A percentile compares a stretch with the other conserved stretches of the same genome.
Conservation (phyloP, 2,329 filamentous ascomycete genomes). For the Pseudogymnoascus sp. region DNA sequence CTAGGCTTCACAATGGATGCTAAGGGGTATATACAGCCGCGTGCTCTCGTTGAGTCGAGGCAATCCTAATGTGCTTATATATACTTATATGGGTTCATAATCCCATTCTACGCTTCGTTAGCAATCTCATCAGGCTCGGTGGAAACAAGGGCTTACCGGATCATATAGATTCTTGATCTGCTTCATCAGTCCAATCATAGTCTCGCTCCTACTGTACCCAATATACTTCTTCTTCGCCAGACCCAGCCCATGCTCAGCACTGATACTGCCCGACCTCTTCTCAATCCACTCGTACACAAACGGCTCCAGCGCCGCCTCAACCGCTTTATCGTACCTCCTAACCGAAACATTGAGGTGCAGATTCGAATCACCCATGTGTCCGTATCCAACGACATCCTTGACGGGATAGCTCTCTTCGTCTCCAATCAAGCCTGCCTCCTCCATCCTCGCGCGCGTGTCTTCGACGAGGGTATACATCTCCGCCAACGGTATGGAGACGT, state of each 20-base stretch:
- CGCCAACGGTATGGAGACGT: constrained; percentile 82
- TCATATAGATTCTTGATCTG: constrained; percentile 92
- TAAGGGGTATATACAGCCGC: not conserved
- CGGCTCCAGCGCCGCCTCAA: constrained; percentile 83
- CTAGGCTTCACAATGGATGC: not conserved
- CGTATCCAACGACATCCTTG: constrained; percentile 87
- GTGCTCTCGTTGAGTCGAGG: not conserved
- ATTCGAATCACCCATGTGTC: constrained; percentile 97
- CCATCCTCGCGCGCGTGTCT: constrained; percentile 67
- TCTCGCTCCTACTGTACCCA: constrained; percentile 82
- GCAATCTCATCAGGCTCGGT: not conserved
- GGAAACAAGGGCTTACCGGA: constrained; percentile 54
- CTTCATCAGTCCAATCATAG: constrained; percentile 85
- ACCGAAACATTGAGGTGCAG: constrained; percentile 86
- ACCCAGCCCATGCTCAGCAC: constrained; percentile 89
- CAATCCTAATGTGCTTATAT: constrained; percentile 41
- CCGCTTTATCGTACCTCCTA: constrained; percentile 72
- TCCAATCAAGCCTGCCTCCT: constrained; percentile 66
- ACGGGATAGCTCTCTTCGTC: constrained; percentile 70
- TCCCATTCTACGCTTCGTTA: constrained; percentile 62
- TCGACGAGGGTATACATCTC: constrained; percentile 87
- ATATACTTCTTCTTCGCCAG: constrained; percentile 94
- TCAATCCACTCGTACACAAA: constrained; percentile 97
- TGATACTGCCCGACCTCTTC: constrained; percentile 83
- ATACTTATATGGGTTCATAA: constrained; percentile 99